Conservation (phyloP, 2,329 filamentous ascomycete species). For the Xylaria sp. region DNA sequence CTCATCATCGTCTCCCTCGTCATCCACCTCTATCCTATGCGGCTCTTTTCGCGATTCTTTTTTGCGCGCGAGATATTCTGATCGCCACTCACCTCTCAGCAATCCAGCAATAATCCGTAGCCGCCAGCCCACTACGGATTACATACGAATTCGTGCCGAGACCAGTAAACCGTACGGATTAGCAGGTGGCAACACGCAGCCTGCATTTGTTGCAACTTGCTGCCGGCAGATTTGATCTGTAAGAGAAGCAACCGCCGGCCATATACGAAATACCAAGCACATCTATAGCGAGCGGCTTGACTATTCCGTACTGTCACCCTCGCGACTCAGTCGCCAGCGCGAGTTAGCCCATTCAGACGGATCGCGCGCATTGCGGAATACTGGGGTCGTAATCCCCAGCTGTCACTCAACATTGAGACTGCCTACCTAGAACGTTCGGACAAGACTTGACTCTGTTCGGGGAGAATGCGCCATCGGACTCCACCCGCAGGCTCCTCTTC, state of each 20-base stretch:
- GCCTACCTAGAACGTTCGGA: too few relatives aligned
- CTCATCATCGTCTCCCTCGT: not conserved
- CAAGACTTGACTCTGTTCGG: not conserved
- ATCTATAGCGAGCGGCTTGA: conserved; percentile 8
- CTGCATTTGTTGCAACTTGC: conserved; percentile 5
- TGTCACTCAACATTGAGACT: not conserved
- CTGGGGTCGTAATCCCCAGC: conserved; percentile 1
- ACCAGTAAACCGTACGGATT: too few relatives aligned
- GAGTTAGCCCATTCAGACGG: conserved; percentile 1
- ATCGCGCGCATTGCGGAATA: not conserved
- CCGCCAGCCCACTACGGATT: too few relatives aligned
- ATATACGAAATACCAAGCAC: not conserved
- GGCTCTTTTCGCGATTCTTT: too few relatives aligned
- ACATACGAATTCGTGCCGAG: too few relatives aligned
- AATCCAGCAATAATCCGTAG: not conserved
- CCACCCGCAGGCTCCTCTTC: conserved; percentile 25
- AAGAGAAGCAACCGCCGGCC: conserved; percentile 14
- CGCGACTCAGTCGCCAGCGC: conserved; percentile 7
- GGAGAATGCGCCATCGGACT: conserved; percentile 19
- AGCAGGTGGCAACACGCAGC: conserved; percentile 5
- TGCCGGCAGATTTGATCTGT: not conserved
- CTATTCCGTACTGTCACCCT: conserved; percentile 2
- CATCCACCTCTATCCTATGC: not conserved
- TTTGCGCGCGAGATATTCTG: not conserved
- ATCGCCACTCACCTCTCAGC: not conserved